Evolutionary conservation across 2,329 filamentous ascomycete genomes (phyloP).

Genomic region (Colletotrichum godetiae): DNA sequence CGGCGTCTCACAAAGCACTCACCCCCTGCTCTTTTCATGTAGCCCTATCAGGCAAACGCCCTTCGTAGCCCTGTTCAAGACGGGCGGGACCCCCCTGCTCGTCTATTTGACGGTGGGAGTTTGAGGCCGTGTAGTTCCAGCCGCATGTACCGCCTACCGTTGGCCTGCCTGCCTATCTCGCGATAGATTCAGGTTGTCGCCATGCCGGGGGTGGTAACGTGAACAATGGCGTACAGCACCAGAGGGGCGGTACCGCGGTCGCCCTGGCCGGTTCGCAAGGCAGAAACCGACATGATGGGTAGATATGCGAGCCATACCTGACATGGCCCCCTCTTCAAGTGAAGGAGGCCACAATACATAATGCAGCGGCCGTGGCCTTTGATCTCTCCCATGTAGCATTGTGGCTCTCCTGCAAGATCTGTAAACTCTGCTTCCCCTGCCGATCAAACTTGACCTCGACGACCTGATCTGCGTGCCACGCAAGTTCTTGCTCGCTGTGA

Average conservation of each 20-base stretch:
- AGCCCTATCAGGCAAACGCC: constrained; percentile 31
- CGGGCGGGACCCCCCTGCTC: background rate
- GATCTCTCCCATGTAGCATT: background rate
- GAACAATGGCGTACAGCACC: constrained; percentile 7
- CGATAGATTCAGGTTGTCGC: constrained; percentile 24
- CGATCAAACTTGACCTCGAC: constrained; percentile 14
- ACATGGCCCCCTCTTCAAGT: background rate
- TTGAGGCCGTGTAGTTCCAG: background rate
- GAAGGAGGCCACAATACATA: constrained; percentile 27
- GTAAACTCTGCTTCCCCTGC: background rate
- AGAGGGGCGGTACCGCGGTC: background rate
- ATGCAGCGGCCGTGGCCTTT: constrained; percentile 7
- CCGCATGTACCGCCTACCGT: constrained; percentile 5
- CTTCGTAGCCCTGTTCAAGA: constrained; percentile 21
- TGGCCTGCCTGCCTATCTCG: constrained; percentile 4
- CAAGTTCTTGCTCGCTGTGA: background rate
- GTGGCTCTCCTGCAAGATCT: background rate
- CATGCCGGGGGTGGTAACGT: constrained; percentile 2
- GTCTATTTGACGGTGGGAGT: constrained; percentile 10
- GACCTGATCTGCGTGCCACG: background rate
- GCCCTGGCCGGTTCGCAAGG: constrained; percentile 10
- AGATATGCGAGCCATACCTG: background rate
- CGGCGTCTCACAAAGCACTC: constrained; percentile 1
- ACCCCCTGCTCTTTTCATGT: background rate
- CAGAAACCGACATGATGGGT: background rate